Evolutionary conservation across 1,284 basidiomycete genomes (phyloP).

Genomic region (Ustilago sp.): DNA sequence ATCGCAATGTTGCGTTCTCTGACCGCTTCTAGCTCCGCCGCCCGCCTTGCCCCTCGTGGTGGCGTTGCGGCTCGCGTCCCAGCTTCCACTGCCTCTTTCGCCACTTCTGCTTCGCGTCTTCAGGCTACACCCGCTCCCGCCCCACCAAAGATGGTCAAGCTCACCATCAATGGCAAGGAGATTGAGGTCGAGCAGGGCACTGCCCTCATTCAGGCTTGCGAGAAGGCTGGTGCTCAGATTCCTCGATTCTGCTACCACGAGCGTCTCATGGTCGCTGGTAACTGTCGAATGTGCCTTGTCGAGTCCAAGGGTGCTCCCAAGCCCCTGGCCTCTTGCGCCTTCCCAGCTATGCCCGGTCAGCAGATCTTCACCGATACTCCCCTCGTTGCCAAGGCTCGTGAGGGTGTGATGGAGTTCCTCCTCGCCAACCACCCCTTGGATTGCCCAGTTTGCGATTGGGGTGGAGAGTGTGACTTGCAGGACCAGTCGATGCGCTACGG

Average conservation of each 20-base stretch:
- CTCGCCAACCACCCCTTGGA: slow-evolving; percentile 97
- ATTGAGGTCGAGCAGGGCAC: slow-evolving; percentile 68
- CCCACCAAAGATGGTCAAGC: slow-evolving; percentile 69
- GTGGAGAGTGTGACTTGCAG: slow-evolving; percentile 93
- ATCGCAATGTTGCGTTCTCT: slow-evolving; percentile 51
- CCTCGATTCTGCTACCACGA: slow-evolving; percentile 91
- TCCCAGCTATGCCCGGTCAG: slow-evolving; percentile 96
- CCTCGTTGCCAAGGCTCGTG: slow-evolving; percentile 89
- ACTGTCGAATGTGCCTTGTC: slow-evolving; percentile 81
- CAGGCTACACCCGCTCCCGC: slow-evolving; percentile 62
- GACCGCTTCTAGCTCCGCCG: slow-evolving; percentile 48
- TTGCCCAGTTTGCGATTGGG: slow-evolving; percentile 92
- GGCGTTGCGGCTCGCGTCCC: slow-evolving; percentile 27
- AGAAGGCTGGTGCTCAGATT: slow-evolving; percentile 69
- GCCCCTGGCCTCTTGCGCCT: slow-evolving; percentile 81
- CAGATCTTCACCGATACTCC: slow-evolving; percentile 97
- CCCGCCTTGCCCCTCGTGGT: slow-evolving; percentile 35
- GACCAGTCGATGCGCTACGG: slow-evolving; percentile 99
- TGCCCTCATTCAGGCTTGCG: slow-evolving; percentile 92
- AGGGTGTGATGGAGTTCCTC: slow-evolving; percentile 97
- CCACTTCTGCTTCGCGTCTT: slow-evolving; percentile 51
- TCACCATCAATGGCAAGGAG: slow-evolving; percentile 69
- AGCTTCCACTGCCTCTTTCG: slow-evolving; percentile 41
- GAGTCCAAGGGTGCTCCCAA: slow-evolving; percentile 94
- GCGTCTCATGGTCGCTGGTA: slow-evolving; percentile 71